phyloP scores from a whole-genome alignment of 306 rosid species.

The Ormosia semicastrata region DNA sequence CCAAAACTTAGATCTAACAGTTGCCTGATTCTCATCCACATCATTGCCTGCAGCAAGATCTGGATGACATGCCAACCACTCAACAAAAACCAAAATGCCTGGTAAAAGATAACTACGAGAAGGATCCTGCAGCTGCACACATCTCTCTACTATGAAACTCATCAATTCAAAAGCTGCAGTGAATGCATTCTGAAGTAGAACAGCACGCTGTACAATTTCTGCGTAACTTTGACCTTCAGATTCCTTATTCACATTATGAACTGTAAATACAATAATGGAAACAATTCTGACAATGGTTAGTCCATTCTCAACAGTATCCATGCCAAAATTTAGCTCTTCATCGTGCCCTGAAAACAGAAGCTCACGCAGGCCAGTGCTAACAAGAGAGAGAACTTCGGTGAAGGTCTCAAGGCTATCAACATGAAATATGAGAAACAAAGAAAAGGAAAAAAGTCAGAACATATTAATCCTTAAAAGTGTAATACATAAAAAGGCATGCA shows the following conservation, averaged over 20 bases:
- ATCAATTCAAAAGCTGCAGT: conserved; percentile 79
- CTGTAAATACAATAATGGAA: conserved; percentile 73
- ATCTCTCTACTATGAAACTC: conserved; percentile 75
- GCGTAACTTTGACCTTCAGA: conserved; percentile 91
- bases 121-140: conserved; percentile 65
- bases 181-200: conserved; percentile 82
- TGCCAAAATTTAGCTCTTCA: conserved; percentile 67
- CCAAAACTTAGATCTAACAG: conserved; percentile 82
- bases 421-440: conserved; percentile 10
- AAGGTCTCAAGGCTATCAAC: conserved; percentile 79
- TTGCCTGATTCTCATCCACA: conserved; percentile 62
- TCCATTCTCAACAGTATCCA: conserved; percentile 65
- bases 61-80: conserved; percentile 92
- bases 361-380: conserved; percentile 54
- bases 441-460: conserved; percentile 14
- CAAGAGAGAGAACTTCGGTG: conserved; percentile 71
- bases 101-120: conserved; percentile 77
- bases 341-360: conserved; percentile 73
- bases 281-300: conserved; percentile 69
- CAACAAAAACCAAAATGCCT: conserved; percentile 81
- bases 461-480: neutral
- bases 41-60: conserved; percentile 68
- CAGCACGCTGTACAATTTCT: conserved; percentile 90
- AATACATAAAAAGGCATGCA: neutral
- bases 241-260: conserved; percentile 74